phyloP scores from a whole-genome alignment of 106 monocot genomes.

The Allium fistulosum region DNA sequence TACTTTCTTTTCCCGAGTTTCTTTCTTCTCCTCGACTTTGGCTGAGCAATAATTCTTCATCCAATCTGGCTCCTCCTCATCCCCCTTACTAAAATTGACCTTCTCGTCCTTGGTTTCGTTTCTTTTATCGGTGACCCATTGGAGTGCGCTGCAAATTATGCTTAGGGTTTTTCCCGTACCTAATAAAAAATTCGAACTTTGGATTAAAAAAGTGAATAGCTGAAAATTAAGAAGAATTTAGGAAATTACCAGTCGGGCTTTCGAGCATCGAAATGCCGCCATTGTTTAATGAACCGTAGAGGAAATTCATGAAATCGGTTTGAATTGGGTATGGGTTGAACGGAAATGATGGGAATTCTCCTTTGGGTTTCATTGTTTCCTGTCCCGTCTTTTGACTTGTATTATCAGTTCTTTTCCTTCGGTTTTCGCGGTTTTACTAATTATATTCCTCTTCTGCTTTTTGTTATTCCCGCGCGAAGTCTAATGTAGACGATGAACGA shows the following conservation, averaged over 20 bases:
- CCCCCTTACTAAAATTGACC: background rate
- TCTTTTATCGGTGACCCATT: conserved; percentile 73
- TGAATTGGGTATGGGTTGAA: conserved; percentile 93
- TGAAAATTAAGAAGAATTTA: background rate
- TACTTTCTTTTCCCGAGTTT: background rate
- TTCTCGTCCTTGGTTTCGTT: conserved; percentile 2
- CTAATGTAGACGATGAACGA: no score
- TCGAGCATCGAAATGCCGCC: conserved; percentile 88
- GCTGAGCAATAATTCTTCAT: conserved; percentile 50
- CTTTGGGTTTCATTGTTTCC: conserved; percentile 15
- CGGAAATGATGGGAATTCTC: conserved; percentile 82
- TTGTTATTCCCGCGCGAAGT: conserved; percentile 1
- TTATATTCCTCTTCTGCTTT: background rate
- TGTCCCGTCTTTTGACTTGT: conserved; percentile 1
- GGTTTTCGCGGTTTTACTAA: background rate
- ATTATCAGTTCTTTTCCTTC: background rate
- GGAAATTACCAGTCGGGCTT: conserved; percentile 70
- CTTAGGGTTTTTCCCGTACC: conserved; percentile 96
- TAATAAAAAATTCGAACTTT: conserved; percentile 6
- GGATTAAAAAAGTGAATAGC: background rate
- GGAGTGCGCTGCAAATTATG: conserved; percentile 94
- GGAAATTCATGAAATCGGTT: conserved; percentile 83
- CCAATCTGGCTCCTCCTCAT: conserved; percentile 78
- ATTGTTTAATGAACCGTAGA: conserved; percentile 67
- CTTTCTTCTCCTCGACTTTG: background rate